A percentile compares a stretch with the other conserved stretches of the same genome.
These are phyloP conservation scores for Halophytophthora polymorphica DNA, from an alignment of 352 stramenopile species.

Conservation along the genomic window DNA sequence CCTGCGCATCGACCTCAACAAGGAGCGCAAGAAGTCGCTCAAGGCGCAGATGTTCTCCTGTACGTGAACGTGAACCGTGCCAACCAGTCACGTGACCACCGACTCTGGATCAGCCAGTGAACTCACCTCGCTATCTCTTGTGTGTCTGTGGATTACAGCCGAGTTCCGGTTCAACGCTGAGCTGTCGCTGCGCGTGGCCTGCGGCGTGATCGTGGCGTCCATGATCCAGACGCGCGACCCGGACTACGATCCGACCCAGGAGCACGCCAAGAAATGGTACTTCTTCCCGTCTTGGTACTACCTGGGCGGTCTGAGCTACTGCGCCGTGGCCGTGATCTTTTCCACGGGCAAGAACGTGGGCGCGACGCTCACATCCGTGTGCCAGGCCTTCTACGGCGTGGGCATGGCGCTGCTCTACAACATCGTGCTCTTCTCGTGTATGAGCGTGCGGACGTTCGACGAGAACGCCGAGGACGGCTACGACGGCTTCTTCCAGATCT, in stretches of 20 bases:
- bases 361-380: constrained; percentile 63
- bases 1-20: constrained; percentile 60
- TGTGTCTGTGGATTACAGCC: constrained; percentile 22
- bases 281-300: constrained; percentile 67
- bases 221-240: constrained; percentile 60
- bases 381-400: constrained; percentile 74
- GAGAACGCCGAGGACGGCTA: constrained; percentile 18
- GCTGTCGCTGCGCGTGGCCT: constrained; percentile 63
- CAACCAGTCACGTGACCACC: no score
- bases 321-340: constrained; percentile 73
- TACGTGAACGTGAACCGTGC: constrained; percentile 21
- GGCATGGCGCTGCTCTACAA: constrained; percentile 80
- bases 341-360: constrained; percentile 71
- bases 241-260: constrained; percentile 35
- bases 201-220: constrained; percentile 65
- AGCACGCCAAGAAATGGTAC: constrained; percentile 64
- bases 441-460: constrained; percentile 43
- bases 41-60: constrained; percentile 48
- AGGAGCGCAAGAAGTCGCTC: constrained; percentile 53
- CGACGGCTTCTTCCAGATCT: constrained; percentile 58
- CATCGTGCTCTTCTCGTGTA: constrained; percentile 55
- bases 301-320: constrained; percentile 66
- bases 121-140: constrained; percentile 1
- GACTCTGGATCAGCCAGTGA: no score
- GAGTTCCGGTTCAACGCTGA: constrained; percentile 70